phyloP scores from a whole-genome alignment of 106 monocot species.

The Acorus calamus region DNA sequence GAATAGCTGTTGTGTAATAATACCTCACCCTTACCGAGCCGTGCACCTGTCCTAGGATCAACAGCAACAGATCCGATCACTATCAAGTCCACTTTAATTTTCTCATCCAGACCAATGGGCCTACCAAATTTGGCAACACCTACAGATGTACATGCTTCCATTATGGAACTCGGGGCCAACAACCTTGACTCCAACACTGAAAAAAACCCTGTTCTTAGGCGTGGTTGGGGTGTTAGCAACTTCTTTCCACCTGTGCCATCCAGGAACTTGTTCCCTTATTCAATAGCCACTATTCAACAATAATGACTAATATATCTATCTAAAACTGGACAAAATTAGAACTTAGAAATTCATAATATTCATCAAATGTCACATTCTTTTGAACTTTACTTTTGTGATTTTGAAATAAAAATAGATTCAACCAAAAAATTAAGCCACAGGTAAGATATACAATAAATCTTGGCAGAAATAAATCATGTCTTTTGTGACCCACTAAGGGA shows the following conservation, averaged over 20 bases:
- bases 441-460: too few species aligned
- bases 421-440: too few species aligned
- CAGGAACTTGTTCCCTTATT: too few species aligned
- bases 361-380: too few species aligned
- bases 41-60: constrained; percentile 77
- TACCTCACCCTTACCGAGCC: constrained; percentile 98
- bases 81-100: constrained; percentile 78
- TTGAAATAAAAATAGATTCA: too few species aligned
- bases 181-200: constrained; percentile 52
- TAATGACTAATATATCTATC: too few species aligned
- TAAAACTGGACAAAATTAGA: too few species aligned
- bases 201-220: constrained; percentile 83
- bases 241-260: constrained; percentile 53
- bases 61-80: constrained; percentile 93
- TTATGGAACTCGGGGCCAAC: constrained; percentile 38
- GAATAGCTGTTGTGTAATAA: not conserved
- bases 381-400: too few species aligned
- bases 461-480: too few species aligned
- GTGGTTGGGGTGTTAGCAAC: constrained; percentile 86
- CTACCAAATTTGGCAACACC: constrained; percentile 81
- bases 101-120: constrained; percentile 67
- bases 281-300: too few species aligned
- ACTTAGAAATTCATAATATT: too few species aligned
- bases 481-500: too few species aligned
- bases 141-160: constrained; percentile 83